Evolutionary conservation across 169 alveolate species (phyloP).

Genomic region (Eimeria sp.): DNA sequence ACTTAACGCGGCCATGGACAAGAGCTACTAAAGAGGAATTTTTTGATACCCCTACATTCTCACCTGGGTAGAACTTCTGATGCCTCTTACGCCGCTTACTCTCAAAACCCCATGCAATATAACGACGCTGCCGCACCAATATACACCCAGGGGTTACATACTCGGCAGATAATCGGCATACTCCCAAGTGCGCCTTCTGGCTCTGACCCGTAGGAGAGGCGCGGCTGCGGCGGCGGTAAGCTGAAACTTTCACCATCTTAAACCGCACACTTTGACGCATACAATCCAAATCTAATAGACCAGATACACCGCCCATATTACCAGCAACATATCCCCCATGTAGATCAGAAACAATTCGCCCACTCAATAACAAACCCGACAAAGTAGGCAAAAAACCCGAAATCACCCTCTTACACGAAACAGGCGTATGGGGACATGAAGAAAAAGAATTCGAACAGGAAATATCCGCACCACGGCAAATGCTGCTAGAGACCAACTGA

Average conservation of each 20-base stretch:
- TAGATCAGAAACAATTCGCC: too few relatives aligned
- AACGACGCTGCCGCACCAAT: constrained; percentile 88
- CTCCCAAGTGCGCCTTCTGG: constrained; percentile 92
- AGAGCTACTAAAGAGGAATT: constrained; percentile 82
- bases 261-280: constrained; percentile 72
- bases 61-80: constrained; percentile 93
- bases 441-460: too few relatives aligned
- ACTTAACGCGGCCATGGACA: constrained; percentile 92
- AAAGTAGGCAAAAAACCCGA: too few relatives aligned
- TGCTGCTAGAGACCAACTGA: too few relatives aligned
- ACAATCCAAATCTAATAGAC: neutral
- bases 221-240: constrained; percentile 93
- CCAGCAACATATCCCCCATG: too few relatives aligned
- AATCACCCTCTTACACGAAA: too few relatives aligned
- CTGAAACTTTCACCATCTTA: constrained; percentile 92
- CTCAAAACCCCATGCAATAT: constrained; percentile 89
- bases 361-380: too few relatives aligned
- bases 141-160: constrained; percentile 90
- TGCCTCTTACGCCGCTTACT: constrained; percentile 88
- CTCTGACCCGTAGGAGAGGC: constrained; percentile 93
- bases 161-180: constrained; percentile 91
- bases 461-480: too few relatives aligned
- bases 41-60: constrained; percentile 85
- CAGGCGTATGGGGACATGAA: too few relatives aligned
- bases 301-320: too few relatives aligned